Conservation (phyloP, 768 basidiomycete genomes). For the Lentinus brumalis region DNA sequence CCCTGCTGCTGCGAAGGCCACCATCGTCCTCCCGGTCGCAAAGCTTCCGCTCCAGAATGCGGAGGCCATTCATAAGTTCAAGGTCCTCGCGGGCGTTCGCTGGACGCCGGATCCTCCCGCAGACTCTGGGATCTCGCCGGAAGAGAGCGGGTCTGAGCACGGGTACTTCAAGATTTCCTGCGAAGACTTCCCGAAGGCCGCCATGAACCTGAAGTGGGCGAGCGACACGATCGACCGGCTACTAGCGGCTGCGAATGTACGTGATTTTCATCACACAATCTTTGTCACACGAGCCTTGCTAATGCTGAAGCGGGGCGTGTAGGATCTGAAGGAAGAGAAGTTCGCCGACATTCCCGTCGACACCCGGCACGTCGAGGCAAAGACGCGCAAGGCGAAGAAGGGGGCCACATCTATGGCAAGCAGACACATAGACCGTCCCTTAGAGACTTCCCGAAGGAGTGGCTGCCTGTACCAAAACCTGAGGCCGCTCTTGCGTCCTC, state of each 20-base stretch:
- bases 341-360: conserved; percentile 80
- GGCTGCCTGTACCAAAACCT: conserved; percentile 55
- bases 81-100: conserved; percentile 84
- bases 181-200: conserved; percentile 79
- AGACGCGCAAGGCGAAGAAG: conserved; percentile 68
- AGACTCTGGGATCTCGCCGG: conserved; percentile 59
- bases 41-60: conserved; percentile 64
- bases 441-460: conserved; percentile 82
- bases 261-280: conserved; percentile 33
- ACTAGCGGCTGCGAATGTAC: conserved; percentile 81
- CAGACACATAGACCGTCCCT: conserved; percentile 61
- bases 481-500: conserved; percentile 13
- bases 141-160: conserved; percentile 52
- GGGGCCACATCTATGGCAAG: conserved; percentile 61
- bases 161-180: conserved; percentile 92
- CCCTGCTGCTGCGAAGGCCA: conserved; percentile 70
- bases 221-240: conserved; percentile 83
- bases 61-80: conserved; percentile 79
- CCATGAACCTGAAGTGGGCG: conserved; percentile 94
- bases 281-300: background rate
- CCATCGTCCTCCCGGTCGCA: conserved; percentile 74
- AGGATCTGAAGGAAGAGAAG: conserved; percentile 43
- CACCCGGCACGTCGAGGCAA: conserved; percentile 74
- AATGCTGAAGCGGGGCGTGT: background rate
- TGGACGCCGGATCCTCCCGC: conserved; percentile 79